Conservation (phyloP, 2,329 filamentous ascomycete species). For the Lecanicillium sp. region DNA sequence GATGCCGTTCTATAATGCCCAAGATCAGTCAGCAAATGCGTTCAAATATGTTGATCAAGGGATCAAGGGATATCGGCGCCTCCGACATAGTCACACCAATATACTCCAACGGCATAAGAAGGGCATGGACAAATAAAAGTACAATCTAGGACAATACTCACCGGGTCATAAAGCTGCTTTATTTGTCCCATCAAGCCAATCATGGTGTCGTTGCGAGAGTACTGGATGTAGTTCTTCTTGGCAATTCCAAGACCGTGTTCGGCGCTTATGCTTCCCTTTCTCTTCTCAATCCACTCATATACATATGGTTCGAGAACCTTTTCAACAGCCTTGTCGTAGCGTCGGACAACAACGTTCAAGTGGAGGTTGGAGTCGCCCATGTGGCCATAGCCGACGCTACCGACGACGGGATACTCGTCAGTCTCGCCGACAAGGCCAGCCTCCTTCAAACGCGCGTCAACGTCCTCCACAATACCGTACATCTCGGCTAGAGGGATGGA, state of each 20-base stretch:
- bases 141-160: constrained; percentile 38
- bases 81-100: no score
- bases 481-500: constrained; percentile 85
- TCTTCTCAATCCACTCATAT: constrained; percentile 90
- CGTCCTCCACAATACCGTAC: constrained; percentile 84
- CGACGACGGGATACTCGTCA: constrained; percentile 69
- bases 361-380: constrained; percentile 98
- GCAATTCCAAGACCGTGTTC: constrained; percentile 91
- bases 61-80: no score
- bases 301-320: constrained; percentile 86
- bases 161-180: constrained; percentile 89
- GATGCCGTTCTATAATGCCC: constrained; percentile 68
- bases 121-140: background rate
- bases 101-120: no score
- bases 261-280: constrained; percentile 88
- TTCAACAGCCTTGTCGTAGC: constrained; percentile 84
- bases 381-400: constrained; percentile 93
- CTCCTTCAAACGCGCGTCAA: constrained; percentile 59
- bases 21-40: constrained; percentile 17
- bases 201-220: constrained; percentile 83
- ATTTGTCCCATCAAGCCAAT: constrained; percentile 89
- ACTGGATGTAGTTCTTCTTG: constrained; percentile 93
- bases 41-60: no score
- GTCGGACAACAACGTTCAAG: constrained; percentile 75
- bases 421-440: constrained; percentile 72